phyloP scores from a whole-genome alignment of 768 basidiomycete genomes.

The Paxillus ammoniavirescens region DNA sequence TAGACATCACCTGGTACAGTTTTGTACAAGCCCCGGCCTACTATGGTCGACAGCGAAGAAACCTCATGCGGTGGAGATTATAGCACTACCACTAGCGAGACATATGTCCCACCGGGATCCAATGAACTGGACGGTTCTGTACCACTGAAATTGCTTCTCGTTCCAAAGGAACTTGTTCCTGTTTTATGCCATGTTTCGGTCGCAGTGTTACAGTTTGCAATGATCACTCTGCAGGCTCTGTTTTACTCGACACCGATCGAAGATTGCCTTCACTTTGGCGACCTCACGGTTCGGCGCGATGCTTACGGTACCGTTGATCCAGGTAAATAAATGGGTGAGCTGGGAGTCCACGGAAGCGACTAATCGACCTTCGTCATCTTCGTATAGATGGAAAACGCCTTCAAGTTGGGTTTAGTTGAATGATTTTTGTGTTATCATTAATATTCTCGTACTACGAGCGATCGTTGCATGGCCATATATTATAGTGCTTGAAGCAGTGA shows the following conservation, averaged over 20 bases:
- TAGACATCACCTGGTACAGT: not conserved
- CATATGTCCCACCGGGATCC: not conserved
- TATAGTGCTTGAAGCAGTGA: too few relatives aligned
- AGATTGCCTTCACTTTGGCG: too few relatives aligned
- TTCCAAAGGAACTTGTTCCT: slow-evolving; percentile 31
- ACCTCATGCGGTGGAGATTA: not conserved
- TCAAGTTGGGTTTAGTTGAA: too few relatives aligned
- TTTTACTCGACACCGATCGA: slow-evolving; percentile 38
- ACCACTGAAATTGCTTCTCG: slow-evolving; percentile 41
- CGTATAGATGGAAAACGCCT: too few relatives aligned
- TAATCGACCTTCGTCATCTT: too few relatives aligned
- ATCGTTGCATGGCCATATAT: too few relatives aligned
- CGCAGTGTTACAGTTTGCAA: slow-evolving; percentile 39
- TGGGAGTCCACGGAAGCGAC: too few relatives aligned
- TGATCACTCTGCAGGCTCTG: slow-evolving; percentile 37
- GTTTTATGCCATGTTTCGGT: slow-evolving; percentile 33
- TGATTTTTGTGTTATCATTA: too few relatives aligned
- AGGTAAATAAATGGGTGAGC: too few relatives aligned
- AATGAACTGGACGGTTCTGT: slow-evolving; percentile 25
- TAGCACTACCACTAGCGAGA: not conserved
- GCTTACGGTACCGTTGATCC: too few relatives aligned
- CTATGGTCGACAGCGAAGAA: not conserved
- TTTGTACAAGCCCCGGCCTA: not conserved
- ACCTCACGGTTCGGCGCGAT: too few relatives aligned
- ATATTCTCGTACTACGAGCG: too few relatives aligned